Conservation (phyloP, 2,329 filamentous ascomycete species). For the Herpotrichia juniperi region DNA sequence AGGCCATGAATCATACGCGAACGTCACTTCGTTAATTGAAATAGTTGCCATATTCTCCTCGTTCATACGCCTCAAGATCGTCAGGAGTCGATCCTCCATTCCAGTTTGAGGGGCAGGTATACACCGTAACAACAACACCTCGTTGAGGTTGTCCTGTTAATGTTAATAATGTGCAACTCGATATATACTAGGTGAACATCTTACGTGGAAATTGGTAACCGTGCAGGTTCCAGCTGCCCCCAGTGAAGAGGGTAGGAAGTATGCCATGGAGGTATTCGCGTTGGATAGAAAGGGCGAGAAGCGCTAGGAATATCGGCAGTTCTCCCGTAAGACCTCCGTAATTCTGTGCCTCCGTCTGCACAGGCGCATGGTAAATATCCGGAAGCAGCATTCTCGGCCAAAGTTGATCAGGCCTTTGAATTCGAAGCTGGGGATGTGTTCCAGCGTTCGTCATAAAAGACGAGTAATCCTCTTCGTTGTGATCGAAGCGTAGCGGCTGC, state of each 20-base stretch:
- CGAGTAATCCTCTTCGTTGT: conserved; percentile 18
- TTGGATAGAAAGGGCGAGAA: conserved; percentile 33
- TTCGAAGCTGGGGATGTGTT: conserved; percentile 12
- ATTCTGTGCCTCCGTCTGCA: neutral
- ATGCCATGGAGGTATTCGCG: conserved; percentile 8
- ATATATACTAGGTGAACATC: conserved; percentile 2
- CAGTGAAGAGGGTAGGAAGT: conserved; percentile 23
- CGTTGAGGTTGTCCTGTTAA: conserved; percentile 26
- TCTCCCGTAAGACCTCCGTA: conserved; percentile 39
- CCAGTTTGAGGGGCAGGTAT: conserved; percentile 16
- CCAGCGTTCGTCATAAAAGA: conserved; percentile 32
- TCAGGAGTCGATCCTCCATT: conserved; percentile 7
- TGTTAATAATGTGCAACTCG: neutral
- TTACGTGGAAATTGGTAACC: conserved; percentile 18
- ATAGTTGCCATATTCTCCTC: conserved; percentile 23
- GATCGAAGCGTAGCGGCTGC: conserved; percentile 30
- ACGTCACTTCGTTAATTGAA: conserved; percentile 16
- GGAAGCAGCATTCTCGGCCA: conserved; percentile 33
- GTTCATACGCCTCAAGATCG: conserved; percentile 26
- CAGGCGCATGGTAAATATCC: conserved; percentile 24
- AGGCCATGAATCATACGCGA: conserved; percentile 10
- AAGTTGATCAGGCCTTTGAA: conserved; percentile 11
- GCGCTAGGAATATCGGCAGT: conserved; percentile 37
- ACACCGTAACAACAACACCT: conserved; percentile 36
- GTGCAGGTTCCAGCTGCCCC: conserved; percentile 25